Percentiles rank a stretch among this genome's conserved stretches.
phyloP scores from a whole-genome alignment of 371 early-diverging fungal genomes.

The Rhizopus sp. region DNA sequence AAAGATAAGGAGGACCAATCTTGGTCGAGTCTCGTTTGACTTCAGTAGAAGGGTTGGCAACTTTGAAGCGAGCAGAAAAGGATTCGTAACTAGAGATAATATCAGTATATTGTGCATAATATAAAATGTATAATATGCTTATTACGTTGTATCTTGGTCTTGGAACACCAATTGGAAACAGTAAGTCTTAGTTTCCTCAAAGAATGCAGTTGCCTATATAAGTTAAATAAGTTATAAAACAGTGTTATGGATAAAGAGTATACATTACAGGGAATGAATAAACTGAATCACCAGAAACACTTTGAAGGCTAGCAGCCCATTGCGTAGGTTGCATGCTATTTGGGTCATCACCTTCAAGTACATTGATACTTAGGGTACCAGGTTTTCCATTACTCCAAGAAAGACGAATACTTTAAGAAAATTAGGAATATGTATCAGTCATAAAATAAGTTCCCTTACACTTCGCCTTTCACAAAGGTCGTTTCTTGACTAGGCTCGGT shows the following conservation, averaged over 20 bases:
- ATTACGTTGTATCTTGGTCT: background rate
- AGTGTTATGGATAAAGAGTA: background rate
- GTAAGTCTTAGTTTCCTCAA: constrained; percentile 7
- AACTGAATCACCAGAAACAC: background rate
- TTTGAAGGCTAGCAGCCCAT: background rate
- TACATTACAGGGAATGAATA: constrained; percentile 9
- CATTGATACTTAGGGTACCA: constrained; percentile 4
- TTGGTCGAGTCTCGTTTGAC: too few relatives aligned
- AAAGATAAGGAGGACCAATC: too few relatives aligned
- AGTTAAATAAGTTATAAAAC: background rate
- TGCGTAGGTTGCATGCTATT: constrained; percentile 1
- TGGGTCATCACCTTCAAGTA: constrained; percentile 6
- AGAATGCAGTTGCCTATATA: constrained; percentile 4
- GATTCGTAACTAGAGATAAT: constrained; percentile 2
- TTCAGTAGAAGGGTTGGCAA: background rate
- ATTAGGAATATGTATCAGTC: background rate
- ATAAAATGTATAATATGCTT: background rate
- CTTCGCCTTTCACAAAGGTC: background rate
- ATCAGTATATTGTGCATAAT: background rate
- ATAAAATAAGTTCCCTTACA: background rate
- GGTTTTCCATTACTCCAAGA: constrained; percentile 13
- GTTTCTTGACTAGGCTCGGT: background rate
- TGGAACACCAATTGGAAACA: constrained; percentile 11
- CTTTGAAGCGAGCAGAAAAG: constrained; percentile 4
- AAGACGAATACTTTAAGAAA: background rate